Conservation (phyloP, 129 eudicot species). For the Oenanthe sinensis region DNA sequence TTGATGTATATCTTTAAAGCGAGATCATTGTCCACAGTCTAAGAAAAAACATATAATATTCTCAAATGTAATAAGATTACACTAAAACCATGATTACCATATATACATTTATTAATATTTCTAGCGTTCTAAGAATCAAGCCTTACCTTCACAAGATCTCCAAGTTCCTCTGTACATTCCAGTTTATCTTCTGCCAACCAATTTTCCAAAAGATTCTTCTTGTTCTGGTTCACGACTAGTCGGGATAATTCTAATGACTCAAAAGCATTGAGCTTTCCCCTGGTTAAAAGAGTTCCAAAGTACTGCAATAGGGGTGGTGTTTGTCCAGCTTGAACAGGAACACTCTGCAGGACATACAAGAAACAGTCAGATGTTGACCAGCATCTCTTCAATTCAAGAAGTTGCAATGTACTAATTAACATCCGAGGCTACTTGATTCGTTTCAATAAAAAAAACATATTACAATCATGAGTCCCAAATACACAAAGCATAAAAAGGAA, state of each 20-base stretch:
- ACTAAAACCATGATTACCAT: not conserved
- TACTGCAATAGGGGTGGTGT: constrained; percentile 73
- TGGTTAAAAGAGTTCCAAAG: constrained; percentile 66
- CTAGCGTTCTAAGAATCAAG: not conserved
- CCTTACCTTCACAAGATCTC: constrained; percentile 90
- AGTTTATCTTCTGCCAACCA: constrained; percentile 82
- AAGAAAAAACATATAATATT: constrained; percentile 4
- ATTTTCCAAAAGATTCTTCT: constrained; percentile 67
- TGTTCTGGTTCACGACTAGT: constrained; percentile 72
- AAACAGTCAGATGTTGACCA: not conserved
- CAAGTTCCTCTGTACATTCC: constrained; percentile 82
- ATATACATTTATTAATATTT: not conserved
- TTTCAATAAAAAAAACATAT: not conserved
- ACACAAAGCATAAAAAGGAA: no score
- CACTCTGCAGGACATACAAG: constrained; percentile 43
- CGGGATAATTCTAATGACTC: constrained; percentile 75
- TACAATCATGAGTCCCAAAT: not conserved
- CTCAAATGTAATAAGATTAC: not conserved
- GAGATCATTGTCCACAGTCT: constrained; percentile 98
- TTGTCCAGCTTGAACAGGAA: constrained; percentile 85
- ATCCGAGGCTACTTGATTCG: not conserved
- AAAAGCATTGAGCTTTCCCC: constrained; percentile 68
- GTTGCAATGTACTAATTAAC: not conserved
- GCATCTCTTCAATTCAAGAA: constrained; percentile 14
- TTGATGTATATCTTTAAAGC: constrained; percentile 85